phyloP scores from a whole-genome alignment of 73 alveolate genomes.

The Urostyla sp. region DNA sequence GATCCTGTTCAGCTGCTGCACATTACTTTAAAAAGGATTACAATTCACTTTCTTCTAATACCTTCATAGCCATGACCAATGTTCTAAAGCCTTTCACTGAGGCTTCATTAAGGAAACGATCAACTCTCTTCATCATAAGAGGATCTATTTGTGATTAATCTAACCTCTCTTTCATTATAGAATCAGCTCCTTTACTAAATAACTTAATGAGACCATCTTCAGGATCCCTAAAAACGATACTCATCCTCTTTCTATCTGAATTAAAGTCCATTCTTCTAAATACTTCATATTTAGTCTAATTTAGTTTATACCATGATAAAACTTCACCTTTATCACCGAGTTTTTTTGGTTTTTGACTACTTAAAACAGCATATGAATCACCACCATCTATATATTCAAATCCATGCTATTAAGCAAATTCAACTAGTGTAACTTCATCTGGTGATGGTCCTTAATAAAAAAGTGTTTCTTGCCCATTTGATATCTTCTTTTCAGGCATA shows the following conservation, averaged over 20 bases:
- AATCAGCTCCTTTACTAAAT: constrained; percentile 73
- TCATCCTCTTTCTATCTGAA: constrained; percentile 92
- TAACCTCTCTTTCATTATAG: constrained; percentile 55
- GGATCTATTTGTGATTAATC: constrained; percentile 9
- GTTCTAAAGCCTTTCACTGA: constrained; percentile 88
- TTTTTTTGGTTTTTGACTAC: constrained; percentile 2
- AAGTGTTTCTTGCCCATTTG: constrained; percentile 1
- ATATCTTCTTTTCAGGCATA: constrained; percentile 62
- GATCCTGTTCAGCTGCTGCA: constrained; percentile 76
- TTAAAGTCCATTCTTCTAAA: constrained; percentile 86
- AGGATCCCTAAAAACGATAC: constrained; percentile 84
- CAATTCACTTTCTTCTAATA: constrained; percentile 88
- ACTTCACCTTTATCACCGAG: neutral
- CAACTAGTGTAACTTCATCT: constrained; percentile 83
- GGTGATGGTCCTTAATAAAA: constrained; percentile 83
- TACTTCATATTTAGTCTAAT: constrained; percentile 73
- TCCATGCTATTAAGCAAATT: constrained; percentile 68
- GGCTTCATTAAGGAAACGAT: constrained; percentile 53
- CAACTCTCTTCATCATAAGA: constrained; percentile 2
- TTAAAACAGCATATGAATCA: constrained; percentile 28
- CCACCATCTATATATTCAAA: constrained; percentile 20
- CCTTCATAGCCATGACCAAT: constrained; percentile 88
- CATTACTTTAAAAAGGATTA: constrained; percentile 67
- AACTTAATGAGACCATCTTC: constrained; percentile 61
- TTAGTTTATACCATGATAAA: constrained; percentile 48